Base-by-base conservation (phyloP, 2,329 filamentous ascomycete genomes). In the Colletotrichum simmondsii region DNA sequence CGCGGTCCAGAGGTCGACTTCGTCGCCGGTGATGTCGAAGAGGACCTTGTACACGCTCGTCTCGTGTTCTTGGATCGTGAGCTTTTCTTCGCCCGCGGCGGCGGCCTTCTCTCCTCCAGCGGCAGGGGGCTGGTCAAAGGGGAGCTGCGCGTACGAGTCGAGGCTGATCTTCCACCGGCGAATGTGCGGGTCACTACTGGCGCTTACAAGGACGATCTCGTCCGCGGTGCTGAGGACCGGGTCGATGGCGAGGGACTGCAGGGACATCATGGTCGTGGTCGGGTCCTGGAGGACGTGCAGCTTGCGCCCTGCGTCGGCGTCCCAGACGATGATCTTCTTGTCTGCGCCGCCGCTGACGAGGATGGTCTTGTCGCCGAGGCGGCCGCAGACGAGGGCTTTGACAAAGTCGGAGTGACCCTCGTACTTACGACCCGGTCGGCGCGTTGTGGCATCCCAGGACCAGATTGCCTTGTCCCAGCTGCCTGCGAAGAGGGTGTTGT, bases 381-480 rank as follows among this genome's bases (percentile, higher is more conserved):
- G 88, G 14, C 89, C 86, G 76, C 89, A 91, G 16, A 93, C 83
- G 3, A 98, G 85, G 4, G 93, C 88, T 83, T 98, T 98, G 77
- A 99, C 93, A 79, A 99, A 99, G 83, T 99, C 97, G 2, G 89
- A 87, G 81, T 98, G 96, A 5, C 95, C 95, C 71, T 89, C 88
- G 76, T 92, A 95, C 75, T 87, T 91, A 74, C 85, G 87, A n/a
- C 85, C 86, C 1, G 85, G 83, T 35, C 85, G 81, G 56, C 85
- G 86, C 4, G 90, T 90, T 22, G 87, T 84, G 37, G 92, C 84
- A 77, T 94, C 88, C 93, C 95, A 98, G 37, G 93, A 93, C 92
- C 95, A 98, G 71, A 98, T 89, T 24, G 91, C 89, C 84, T 97
- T 98, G 84, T 99, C 96, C 97, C 97, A 99, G 72, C 92, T 97